These are phyloP conservation scores for Eimeria acervulina DNA, from an alignment of 169 alveolate species.

Conservation along the genomic window DNA sequence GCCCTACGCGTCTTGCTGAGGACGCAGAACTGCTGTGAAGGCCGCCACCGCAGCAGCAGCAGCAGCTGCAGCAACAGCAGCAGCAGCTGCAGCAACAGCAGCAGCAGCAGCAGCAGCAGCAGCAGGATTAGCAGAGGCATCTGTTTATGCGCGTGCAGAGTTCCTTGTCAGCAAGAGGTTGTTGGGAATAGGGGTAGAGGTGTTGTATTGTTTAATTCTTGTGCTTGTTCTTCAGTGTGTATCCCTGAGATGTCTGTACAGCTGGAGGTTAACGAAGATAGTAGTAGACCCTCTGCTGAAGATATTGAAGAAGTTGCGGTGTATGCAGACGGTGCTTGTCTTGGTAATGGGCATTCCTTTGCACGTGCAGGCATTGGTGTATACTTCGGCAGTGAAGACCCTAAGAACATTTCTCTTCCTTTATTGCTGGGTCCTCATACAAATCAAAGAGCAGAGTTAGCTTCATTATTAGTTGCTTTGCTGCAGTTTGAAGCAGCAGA, in stretches of 20 bases:
- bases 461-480: not conserved
- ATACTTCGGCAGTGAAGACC: not conserved
- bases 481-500: not conserved
- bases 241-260: not conserved
- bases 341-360: not conserved
- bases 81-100: constrained; percentile 26
- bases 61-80: too few relatives aligned
- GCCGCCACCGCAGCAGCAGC: not conserved
- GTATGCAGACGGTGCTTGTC: constrained; percentile 32
- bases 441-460: constrained; percentile 43
- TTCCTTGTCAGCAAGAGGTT: too few relatives aligned
- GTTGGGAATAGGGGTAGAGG: too few relatives aligned
- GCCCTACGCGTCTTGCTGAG: too few relatives aligned
- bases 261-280: too few relatives aligned
- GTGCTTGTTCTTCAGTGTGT: too few relatives aligned
- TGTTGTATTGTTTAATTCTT: too few relatives aligned
- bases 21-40: too few relatives aligned
- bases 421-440: constrained; percentile 5
- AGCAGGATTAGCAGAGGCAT: not conserved
- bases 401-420: not conserved
- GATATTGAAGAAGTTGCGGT: not conserved
- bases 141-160: too few relatives aligned
- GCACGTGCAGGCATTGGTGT: constrained; percentile 37
- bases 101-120: constrained; percentile 8
- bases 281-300: not conserved